Base-by-base conservation (phyloP, 495 filamentous ascomycete genomes). In the Penicillium mononematosum region DNA sequence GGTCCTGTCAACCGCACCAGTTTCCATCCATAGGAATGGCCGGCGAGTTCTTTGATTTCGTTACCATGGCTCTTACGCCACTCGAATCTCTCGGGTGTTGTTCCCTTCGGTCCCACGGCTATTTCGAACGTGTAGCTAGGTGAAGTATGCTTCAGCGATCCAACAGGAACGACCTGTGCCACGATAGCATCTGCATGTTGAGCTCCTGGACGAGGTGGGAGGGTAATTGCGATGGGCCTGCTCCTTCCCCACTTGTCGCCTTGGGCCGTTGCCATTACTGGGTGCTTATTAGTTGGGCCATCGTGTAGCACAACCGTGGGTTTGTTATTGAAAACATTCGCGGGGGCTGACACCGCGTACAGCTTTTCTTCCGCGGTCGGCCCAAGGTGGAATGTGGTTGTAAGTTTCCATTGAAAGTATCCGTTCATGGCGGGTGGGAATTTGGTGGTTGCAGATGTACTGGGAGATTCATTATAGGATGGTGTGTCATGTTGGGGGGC, bases 401-500 rank as follows among this genome's bases (percentile, higher is more conserved):
- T 63, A 1, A 56, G 27, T 27, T 63, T 63, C 51, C 58, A 61
- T 22, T 50, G 43, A n/a, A 58, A 57, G 34, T 66, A 63, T 20
- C 60, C 58, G 25, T 63, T 63, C 47, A 63, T 10, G 5, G 48
- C 24, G 3, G 63, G 50, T 1, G 55, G 60, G 38, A 66, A 58
- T 34, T 58, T 56, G n/a, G 6, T 34, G 19, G 54, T 63, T 42
- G 60, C 42, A 6, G 36, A 19, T 8, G 17, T 44, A 17, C 36
- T 17, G 20, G 5, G 36, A 9, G n/a, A 29, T 17, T 22, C 19
- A 10, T 14, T 41, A 41, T 50, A 34, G 19, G 46, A 25, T 14
- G 51, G 25, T 53, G 19, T 27, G 1, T 34, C 27, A 34, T 45
- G 34, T 5, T 29, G 25, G 5, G n/a, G 29, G 12, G 11, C 39